Evolutionary conservation across 495 filamentous ascomycete species (phyloP).

Genomic region (Xylaria castorea): DNA sequence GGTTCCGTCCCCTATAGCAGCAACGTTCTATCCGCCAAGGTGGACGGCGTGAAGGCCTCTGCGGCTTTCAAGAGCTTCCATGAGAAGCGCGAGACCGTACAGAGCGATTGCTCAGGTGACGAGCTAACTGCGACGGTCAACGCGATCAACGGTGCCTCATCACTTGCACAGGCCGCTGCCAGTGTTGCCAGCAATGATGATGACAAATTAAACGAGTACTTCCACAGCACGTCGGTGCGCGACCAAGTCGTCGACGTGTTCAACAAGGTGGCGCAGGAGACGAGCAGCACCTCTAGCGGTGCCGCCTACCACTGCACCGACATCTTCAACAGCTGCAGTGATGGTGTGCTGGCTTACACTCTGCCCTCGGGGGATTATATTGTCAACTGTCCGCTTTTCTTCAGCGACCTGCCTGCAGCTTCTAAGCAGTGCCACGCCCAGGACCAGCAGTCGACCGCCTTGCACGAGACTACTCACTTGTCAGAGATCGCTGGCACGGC

Average conservation of each 20-base stretch:
- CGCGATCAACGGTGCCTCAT: conserved; percentile 57
- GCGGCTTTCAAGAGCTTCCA: conserved; percentile 56
- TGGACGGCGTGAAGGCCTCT: conserved; percentile 59
- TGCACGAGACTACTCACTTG: conserved; percentile 68
- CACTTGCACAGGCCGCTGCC: conserved; percentile 58
- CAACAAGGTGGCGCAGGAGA: conserved; percentile 57
- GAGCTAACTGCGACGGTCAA: conserved; percentile 49
- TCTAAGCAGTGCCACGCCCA: conserved; percentile 59
- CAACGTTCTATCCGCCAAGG: conserved; percentile 53
- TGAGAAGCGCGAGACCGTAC: conserved; percentile 44
- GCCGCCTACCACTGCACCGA: conserved; percentile 60
- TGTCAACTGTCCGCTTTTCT: conserved; percentile 65
- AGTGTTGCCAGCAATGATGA: conserved; percentile 58
- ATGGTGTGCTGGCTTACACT: conserved; percentile 64
- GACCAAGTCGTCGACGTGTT: conserved; percentile 60
- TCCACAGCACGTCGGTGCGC: conserved; percentile 58
- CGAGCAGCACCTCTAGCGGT: conserved; percentile 51
- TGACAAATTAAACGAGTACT: conserved; percentile 65
- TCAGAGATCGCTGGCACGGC: conserved; percentile 57
- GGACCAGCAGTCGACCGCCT: conserved; percentile 61
- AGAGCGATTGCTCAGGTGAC: conserved; percentile 56
- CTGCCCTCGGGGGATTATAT: conserved; percentile 59
- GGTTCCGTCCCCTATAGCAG: conserved; percentile 52
- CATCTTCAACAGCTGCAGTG: conserved; percentile 54
- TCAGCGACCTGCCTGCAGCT: conserved; percentile 55